Evolutionary conservation across 2,329 filamentous ascomycete genomes (phyloP).

Genomic region (Sporothrix sp.): DNA sequence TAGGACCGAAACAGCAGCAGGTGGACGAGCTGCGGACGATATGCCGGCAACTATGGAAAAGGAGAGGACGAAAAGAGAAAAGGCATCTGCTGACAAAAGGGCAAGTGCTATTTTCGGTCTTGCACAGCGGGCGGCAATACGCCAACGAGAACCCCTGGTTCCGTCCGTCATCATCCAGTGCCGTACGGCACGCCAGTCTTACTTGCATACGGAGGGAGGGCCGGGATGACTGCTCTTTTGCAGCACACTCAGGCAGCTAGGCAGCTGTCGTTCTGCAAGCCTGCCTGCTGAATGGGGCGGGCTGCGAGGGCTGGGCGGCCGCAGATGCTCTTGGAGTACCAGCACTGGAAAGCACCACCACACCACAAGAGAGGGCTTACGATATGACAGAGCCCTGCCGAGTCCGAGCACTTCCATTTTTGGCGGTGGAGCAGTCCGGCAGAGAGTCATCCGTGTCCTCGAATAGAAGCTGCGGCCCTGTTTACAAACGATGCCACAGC

Average conservation of each 20-base stretch:
- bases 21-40: not conserved
- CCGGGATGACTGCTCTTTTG: too few species aligned
- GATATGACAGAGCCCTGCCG: not conserved
- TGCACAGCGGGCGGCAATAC: not conserved
- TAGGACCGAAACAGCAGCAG: conserved; percentile 9
- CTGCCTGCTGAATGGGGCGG: not conserved
- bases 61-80: not conserved
- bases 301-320: not conserved
- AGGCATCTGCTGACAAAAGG: not conserved
- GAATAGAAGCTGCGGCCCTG: not conserved
- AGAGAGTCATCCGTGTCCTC: not conserved
- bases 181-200: conserved; percentile 6
- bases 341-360: too few species aligned
- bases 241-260: too few species aligned
- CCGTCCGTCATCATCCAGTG: not conserved
- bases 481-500: conserved; percentile 8
- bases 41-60: not conserved
- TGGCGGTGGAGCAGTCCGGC: conserved; percentile 6
- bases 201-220: conserved; percentile 11
- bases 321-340: too few species aligned
- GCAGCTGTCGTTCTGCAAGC: too few species aligned
- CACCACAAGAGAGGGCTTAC: not conserved
- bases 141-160: not conserved
- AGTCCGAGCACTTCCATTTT: not conserved
- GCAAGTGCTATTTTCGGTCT: conserved; percentile 1